phyloP scores from a whole-genome alignment of 2,329 filamentous ascomycete species.

The Colletotrichum musae region DNA sequence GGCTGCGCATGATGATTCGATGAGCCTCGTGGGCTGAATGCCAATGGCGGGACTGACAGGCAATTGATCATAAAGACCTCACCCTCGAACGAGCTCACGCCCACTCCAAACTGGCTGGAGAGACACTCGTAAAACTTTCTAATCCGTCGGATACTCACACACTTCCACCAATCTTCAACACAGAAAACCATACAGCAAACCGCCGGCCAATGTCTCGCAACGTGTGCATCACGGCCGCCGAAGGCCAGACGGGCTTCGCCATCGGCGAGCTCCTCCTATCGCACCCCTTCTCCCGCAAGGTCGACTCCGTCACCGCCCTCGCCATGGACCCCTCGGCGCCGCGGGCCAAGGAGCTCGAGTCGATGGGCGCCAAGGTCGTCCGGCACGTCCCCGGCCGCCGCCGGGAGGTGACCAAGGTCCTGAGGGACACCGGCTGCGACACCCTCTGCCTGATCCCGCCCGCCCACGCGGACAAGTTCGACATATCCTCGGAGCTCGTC shows the following conservation, averaged over 20 bases:
- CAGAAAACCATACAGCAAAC: too few species aligned
- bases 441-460: conserved; percentile 66
- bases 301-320: conserved; percentile 58
- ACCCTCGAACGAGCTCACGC: too few species aligned
- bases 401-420: conserved; percentile 53
- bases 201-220: conserved; percentile 58
- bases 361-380: conserved; percentile 59
- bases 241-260: conserved; percentile 65
- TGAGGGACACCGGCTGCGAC: conserved; percentile 60
- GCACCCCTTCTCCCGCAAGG: conserved; percentile 58
- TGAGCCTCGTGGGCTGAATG: too few species aligned
- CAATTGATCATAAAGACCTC: too few species aligned
- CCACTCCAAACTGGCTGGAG: too few species aligned
- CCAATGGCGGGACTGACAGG: too few species aligned
- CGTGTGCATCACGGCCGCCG: conserved; percentile 62
- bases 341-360: conserved; percentile 56
- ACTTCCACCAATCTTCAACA: too few species aligned
- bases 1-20: too few species aligned
- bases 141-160: too few species aligned
- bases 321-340: conserved; percentile 55
- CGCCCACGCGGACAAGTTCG: conserved; percentile 60
- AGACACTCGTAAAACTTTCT: too few species aligned
- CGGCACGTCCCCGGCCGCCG: conserved; percentile 58
- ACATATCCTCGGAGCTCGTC: conserved; percentile 61
- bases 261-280: conserved; percentile 65